A percentile compares a stretch with the other conserved stretches of the same genome.
Conservation (phyloP, 1,284 basidiomycete genomes). For the Apiotrichum sp. region DNA sequence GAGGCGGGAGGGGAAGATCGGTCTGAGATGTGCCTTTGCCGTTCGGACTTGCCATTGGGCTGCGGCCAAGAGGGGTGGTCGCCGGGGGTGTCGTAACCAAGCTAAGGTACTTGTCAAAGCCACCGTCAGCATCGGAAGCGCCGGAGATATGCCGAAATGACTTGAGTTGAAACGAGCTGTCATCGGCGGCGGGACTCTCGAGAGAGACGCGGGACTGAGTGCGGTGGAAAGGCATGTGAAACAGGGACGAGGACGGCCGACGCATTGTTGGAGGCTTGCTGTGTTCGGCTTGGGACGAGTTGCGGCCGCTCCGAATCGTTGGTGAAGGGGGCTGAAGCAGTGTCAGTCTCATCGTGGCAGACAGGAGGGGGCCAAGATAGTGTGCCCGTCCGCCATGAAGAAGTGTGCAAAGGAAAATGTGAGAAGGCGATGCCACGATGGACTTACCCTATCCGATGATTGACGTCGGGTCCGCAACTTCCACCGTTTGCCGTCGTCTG, state of each 20-base stretch:
- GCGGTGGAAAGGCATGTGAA: slow-evolving; percentile 33
- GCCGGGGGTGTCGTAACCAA: background rate
- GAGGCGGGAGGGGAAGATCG: slow-evolving; percentile 4
- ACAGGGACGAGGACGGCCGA: slow-evolving; percentile 33
- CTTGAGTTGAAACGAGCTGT: slow-evolving; percentile 42
- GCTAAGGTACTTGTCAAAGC: slow-evolving; percentile 7
- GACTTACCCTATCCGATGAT: slow-evolving; percentile 3
- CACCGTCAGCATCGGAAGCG: slow-evolving; percentile 15
- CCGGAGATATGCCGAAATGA: slow-evolving; percentile 44
- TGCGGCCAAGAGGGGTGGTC: background rate
- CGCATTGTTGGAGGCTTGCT: slow-evolving; percentile 6
- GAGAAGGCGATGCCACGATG: background rate
- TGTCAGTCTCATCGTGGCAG: background rate
- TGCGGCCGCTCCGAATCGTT: no score
- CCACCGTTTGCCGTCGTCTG: slow-evolving; percentile 4
- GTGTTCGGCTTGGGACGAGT: background rate
- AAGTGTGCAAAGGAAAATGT: background rate
- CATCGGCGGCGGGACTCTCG: slow-evolving; percentile 24
- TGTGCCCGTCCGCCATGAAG: no score
- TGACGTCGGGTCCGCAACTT: background rate
- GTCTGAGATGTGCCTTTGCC: background rate
- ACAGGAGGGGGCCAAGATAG: background rate
- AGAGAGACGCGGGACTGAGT: slow-evolving; percentile 30
- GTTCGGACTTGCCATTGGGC: background rate
- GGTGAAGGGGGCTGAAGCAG: background rate